A percentile compares a stretch with the other conserved stretches of the same genome.
Evolutionary conservation across 2,329 filamentous ascomycete genomes (phyloP).

Genomic region (Geosmithia putterillii): DNA sequence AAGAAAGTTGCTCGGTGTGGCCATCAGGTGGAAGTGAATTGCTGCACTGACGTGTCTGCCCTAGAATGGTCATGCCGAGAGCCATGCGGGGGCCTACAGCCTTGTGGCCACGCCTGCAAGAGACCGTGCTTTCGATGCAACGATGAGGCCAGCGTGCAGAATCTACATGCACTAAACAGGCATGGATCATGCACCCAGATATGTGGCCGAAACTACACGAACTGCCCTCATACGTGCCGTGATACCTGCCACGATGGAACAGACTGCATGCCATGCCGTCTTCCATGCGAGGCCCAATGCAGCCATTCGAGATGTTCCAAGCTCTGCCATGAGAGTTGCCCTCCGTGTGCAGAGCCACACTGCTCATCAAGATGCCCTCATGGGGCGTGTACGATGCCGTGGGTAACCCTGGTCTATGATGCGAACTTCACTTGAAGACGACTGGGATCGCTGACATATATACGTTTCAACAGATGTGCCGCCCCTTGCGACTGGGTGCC

Average conservation of each 20-base stretch:
- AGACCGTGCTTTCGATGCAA: constrained; percentile 37
- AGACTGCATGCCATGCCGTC: constrained; percentile 32
- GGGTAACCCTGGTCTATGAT: constrained; percentile 28
- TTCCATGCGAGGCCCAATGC: constrained; percentile 42
- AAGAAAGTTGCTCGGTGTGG: constrained; percentile 39
- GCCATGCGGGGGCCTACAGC: constrained; percentile 29
- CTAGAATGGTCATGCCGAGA: constrained; percentile 31
- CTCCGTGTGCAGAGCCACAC: constrained; percentile 41
- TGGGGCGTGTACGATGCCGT: constrained; percentile 37
- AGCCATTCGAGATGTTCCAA: constrained; percentile 42
- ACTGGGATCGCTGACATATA: no score
- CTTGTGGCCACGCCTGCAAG: constrained; percentile 48
- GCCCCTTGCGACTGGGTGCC: constrained; percentile 57
- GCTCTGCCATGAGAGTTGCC: constrained; percentile 46
- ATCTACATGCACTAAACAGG: constrained; percentile 14
- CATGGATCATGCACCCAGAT: constrained; percentile 34
- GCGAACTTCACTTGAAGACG: constrained; percentile 3
- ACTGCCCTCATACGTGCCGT: constrained; percentile 44
- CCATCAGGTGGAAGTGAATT: constrained; percentile 38
- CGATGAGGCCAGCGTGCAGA: constrained; percentile 13
- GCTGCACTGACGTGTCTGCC: constrained; percentile 29
- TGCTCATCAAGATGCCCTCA: constrained; percentile 47
- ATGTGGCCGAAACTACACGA: constrained; percentile 36
- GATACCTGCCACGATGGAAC: constrained; percentile 36
- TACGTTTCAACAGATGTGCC: constrained; percentile 43